phyloP scores from a whole-genome alignment of 192 early-diverging fungal species.

The Podila epigama region DNA sequence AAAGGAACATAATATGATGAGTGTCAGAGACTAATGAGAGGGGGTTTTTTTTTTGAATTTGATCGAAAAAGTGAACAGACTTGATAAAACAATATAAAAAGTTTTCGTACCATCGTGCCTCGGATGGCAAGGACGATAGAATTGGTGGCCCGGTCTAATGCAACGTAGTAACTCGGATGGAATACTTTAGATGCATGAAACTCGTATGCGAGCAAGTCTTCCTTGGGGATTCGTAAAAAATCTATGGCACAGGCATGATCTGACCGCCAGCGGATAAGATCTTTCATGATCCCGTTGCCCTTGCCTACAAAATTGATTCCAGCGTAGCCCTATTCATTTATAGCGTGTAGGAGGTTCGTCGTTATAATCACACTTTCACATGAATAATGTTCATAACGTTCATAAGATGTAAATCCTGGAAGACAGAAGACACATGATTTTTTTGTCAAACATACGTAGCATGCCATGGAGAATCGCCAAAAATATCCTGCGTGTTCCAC shows the following conservation, averaged over 20 bases:
- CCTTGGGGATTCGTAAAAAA: constrained; percentile 65
- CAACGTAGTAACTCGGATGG: constrained; percentile 75
- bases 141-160: constrained; percentile 65
- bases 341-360: too few species aligned
- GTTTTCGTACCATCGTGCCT: constrained; percentile 66
- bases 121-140: constrained; percentile 73
- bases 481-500: constrained; percentile 50
- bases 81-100: too few species aligned
- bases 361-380: too few species aligned
- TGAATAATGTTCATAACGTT: too few species aligned
- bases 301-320: constrained; percentile 78
- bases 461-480: constrained; percentile 59
- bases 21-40: not conserved
- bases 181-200: constrained; percentile 71
- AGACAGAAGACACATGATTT: not conserved
- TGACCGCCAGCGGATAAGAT: constrained; percentile 69
- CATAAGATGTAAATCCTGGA: not conserved
- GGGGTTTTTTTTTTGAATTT: too few species aligned
- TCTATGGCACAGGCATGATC: constrained; percentile 70
- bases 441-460: constrained; percentile 41
- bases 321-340: constrained; percentile 61
- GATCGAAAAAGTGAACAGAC: too few species aligned
- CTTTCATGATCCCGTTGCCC: constrained; percentile 69
- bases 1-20: not conserved
- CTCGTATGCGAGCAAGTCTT: constrained; percentile 73